A percentile compares a stretch with the other conserved stretches of the same genome.
Evolutionary conservation across 1,284 basidiomycete species (phyloP).

Genomic region (Naganishia albida): DNA sequence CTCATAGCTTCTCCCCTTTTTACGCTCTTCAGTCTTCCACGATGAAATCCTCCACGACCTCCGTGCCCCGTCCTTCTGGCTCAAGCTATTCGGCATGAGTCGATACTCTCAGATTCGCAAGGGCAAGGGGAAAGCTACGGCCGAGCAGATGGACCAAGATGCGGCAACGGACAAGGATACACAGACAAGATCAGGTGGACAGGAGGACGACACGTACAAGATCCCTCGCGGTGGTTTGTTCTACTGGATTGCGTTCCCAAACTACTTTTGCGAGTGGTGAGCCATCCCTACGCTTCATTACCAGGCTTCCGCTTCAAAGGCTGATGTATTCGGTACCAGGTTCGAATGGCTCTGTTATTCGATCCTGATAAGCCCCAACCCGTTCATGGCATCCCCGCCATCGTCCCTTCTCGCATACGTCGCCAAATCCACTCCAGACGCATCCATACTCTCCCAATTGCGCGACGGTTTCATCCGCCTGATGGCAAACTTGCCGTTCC

Average conservation of each 20-base stretch:
- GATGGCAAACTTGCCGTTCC: conserved; percentile 11
- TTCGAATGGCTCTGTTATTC: conserved; percentile 80
- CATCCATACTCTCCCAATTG: neutral
- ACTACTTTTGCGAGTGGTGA: conserved; percentile 82
- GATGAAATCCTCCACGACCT: conserved; percentile 83
- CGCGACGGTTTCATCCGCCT: conserved; percentile 5
- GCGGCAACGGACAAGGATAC: conserved; percentile 36
- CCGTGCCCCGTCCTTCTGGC: conserved; percentile 53
- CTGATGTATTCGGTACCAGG: conserved; percentile 52
- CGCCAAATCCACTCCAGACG: conserved; percentile 34
- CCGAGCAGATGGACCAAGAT: conserved; percentile 38
- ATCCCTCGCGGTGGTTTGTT: conserved; percentile 82
- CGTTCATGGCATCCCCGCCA: conserved; percentile 58
- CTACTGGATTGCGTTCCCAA: conserved; percentile 79
- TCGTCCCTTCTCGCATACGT: conserved; percentile 11
- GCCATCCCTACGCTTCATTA: conserved; percentile 32
- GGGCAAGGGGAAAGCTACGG: conserved; percentile 20
- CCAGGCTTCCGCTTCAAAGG: neutral
- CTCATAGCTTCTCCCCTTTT: conserved; percentile 14
- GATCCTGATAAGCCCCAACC: conserved; percentile 56
- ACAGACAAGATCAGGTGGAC: conserved; percentile 49
- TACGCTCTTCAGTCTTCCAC: conserved; percentile 61
- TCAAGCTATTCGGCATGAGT: conserved; percentile 26
- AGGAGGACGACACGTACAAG: conserved; percentile 60
- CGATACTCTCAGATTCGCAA: conserved; percentile 36